Percentiles rank a stretch among this genome's conserved stretches.
Evolutionary conservation across 352 stramenopile species (phyloP).

Genomic region (Phytophthora sp.): DNA sequence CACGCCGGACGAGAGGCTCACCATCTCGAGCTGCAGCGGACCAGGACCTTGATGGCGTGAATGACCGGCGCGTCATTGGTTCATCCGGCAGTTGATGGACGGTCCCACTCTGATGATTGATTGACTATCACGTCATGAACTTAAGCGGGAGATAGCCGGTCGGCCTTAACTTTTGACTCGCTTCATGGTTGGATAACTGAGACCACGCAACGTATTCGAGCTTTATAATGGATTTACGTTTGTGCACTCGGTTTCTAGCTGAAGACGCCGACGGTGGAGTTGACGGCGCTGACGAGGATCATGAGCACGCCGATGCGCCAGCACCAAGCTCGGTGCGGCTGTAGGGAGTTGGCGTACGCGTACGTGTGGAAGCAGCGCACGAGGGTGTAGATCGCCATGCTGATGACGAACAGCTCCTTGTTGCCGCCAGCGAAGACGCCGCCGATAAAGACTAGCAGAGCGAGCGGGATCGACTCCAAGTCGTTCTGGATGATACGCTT

Average conservation of each 20-base stretch:
- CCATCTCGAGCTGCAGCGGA: constrained; percentile 14
- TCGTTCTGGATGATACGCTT: constrained; percentile 56
- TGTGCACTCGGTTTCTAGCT: constrained; percentile 8
- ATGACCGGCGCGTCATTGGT: constrained; percentile 14
- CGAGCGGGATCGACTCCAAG: constrained; percentile 53
- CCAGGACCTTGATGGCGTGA: constrained; percentile 33
- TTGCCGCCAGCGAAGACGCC: constrained; percentile 37
- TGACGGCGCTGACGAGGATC: constrained; percentile 40
- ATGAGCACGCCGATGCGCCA: constrained; percentile 53
- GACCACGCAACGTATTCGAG: background rate
- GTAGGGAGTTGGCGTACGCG: constrained; percentile 57
- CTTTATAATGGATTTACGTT: too few relatives aligned
- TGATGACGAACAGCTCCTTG: constrained; percentile 29
- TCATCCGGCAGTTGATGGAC: background rate
- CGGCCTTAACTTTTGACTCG: background rate
- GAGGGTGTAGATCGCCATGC: constrained; percentile 42
- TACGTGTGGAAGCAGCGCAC: constrained; percentile 52
- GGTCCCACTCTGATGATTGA: constrained; percentile 19
- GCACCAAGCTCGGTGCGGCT: constrained; percentile 56
- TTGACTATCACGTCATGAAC: constrained; percentile 4
- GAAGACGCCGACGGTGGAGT: constrained; percentile 46
- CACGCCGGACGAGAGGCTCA: constrained; percentile 1
- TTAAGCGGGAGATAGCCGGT: constrained; percentile 19
- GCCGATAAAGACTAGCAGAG: constrained; percentile 38
- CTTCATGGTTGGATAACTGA: background rate